Evolutionary conservation across 208 protist genomes (phyloP).

Genomic region (Trypanosoma rangeli): DNA sequence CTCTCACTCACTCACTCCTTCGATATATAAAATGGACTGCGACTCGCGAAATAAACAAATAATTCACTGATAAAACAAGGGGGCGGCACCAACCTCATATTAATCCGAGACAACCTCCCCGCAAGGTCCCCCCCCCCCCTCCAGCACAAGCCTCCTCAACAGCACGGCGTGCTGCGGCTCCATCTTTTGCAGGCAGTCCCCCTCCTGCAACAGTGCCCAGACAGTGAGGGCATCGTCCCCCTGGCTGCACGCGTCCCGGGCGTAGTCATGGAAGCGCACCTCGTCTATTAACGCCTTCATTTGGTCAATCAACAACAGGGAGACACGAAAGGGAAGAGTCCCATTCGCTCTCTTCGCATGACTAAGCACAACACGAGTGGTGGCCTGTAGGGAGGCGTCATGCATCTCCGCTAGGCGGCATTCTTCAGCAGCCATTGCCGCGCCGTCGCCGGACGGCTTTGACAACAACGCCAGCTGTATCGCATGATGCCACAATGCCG

Average conservation of each 20-base stretch:
- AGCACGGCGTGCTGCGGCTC: slow-evolving; percentile 27
- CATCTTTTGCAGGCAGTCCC: slow-evolving; percentile 28
- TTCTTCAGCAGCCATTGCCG: not conserved
- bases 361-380: slow-evolving; percentile 19
- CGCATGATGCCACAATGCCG: slow-evolving; percentile 13
- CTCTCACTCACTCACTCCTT: not conserved
- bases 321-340: slow-evolving; percentile 35
- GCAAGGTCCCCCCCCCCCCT: not conserved
- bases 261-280: not conserved
- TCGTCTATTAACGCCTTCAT: slow-evolving; percentile 31
- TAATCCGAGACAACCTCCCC: not conserved
- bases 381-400: slow-evolving; percentile 24
- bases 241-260: not conserved
- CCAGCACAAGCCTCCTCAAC: slow-evolving; percentile 24
- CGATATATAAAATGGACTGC: not conserved
- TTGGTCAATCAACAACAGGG: slow-evolving; percentile 55
- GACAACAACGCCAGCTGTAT: slow-evolving; percentile 15
- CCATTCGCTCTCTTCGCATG: slow-evolving; percentile 9
- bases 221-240: slow-evolving; percentile 23
- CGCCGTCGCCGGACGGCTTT: not conserved
- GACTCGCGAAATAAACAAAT: not conserved
- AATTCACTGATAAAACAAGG: not conserved
- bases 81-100: not conserved
- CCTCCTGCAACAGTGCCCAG: slow-evolving; percentile 23
- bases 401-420: slow-evolving; percentile 20